Evolutionary conservation across 495 filamentous ascomycete genomes (phyloP).

Genomic region (Letharia lupina): DNA sequence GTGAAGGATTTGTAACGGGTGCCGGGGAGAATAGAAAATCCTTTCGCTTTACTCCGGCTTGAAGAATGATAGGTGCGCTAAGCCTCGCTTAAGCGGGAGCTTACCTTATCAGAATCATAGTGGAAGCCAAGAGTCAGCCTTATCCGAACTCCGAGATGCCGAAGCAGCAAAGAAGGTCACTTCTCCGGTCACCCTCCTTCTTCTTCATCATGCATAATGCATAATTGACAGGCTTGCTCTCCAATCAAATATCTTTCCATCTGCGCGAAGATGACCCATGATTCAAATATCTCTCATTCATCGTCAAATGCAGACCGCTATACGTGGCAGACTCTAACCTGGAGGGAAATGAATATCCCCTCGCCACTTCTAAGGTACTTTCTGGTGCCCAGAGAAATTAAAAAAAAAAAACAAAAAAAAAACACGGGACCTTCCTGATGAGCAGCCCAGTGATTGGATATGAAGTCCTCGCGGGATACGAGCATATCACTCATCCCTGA

Average conservation of each 20-base stretch:
- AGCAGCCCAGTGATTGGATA: not conserved
- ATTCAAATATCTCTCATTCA: not conserved
- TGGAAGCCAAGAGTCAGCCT: not conserved
- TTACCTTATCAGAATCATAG: not conserved
- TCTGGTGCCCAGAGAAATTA: not conserved
- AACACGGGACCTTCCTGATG: not conserved
- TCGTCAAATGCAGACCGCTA: not conserved
- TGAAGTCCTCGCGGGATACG: not conserved
- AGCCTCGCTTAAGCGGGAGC: not conserved
- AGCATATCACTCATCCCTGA: not conserved
- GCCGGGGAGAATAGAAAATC: not conserved
- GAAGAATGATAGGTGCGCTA: not conserved
- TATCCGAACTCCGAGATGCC: not conserved
- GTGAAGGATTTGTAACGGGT: not conserved
- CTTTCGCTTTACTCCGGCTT: not conserved
- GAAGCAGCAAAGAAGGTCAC: not conserved
- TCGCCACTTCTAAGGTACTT: not conserved
- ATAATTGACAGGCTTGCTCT: not conserved
- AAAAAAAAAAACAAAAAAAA: too few relatives aligned
- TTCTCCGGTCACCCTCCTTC: not conserved
- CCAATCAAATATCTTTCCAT: not conserved
- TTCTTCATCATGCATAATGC: not conserved
- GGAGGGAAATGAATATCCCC: too few relatives aligned
- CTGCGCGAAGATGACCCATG: not conserved
- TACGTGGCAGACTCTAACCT: not conserved